phyloP scores from a whole-genome alignment of 2,329 filamentous ascomycete species.

The Aureobasidium sp. region DNA sequence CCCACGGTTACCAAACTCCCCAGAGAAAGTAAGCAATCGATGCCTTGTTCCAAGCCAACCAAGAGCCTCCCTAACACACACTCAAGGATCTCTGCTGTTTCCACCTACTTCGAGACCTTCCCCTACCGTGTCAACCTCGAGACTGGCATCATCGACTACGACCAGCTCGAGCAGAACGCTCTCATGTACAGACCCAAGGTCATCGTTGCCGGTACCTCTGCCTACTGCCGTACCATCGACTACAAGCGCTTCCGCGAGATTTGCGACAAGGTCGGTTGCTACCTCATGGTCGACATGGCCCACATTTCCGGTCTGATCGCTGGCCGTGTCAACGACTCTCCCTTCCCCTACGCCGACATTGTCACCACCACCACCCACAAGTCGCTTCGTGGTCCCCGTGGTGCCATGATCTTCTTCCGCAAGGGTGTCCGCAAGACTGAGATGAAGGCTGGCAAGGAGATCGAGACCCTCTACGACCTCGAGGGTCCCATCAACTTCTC shows the following conservation, averaged over 20 bases:
- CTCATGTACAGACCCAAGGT: conserved; percentile 89
- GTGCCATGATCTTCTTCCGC: conserved; percentile 97
- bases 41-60: not conserved
- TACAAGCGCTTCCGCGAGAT: conserved; percentile 88
- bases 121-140: conserved; percentile 86
- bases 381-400: conserved; percentile 85
- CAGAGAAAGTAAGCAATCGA: conserved; percentile 56
- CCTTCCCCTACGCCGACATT: conserved; percentile 83
- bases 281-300: conserved; percentile 91
- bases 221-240: conserved; percentile 92
- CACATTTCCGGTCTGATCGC: conserved; percentile 94
- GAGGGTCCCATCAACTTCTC: conserved; percentile 91
- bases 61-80: not conserved
- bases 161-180: conserved; percentile 78
- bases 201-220: conserved; percentile 87
- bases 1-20: conserved; percentile 95
- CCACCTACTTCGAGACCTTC: conserved; percentile 97
- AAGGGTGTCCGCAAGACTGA: conserved; percentile 79
- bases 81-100: conserved; percentile 76
- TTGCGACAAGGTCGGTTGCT: conserved; percentile 82
- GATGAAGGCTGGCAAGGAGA: conserved; percentile 73
- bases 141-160: conserved; percentile 92
- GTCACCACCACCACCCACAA: conserved; percentile 99
- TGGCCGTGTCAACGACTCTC: conserved; percentile 80
- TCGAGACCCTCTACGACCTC: conserved; percentile 67